Conservation (phyloP, 306 rosid species). For the Vigna angularis region DNA sequence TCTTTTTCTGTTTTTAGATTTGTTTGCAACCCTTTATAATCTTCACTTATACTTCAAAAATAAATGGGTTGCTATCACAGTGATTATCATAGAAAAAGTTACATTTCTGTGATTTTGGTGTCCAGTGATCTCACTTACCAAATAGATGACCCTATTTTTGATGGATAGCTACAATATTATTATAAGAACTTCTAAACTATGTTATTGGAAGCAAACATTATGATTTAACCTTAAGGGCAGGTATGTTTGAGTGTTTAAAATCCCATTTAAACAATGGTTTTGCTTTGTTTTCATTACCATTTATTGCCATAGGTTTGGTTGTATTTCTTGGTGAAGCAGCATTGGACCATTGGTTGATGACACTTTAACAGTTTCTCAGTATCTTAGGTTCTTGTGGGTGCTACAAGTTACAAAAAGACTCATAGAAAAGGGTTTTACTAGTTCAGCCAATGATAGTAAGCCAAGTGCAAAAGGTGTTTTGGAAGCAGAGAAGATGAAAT, state of each 20-base stretch:
- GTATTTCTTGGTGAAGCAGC: too few relatives aligned
- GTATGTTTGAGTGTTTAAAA: neutral
- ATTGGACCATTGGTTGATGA: too few relatives aligned
- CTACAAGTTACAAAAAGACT: too few relatives aligned
- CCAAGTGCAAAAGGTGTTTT: too few relatives aligned
- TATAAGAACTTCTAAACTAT: neutral
- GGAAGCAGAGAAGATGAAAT: too few relatives aligned
- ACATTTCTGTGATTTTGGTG: conserved; percentile 44
- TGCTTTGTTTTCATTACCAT: neutral
- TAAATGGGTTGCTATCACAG: conserved; percentile 69
- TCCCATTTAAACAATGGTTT: neutral
- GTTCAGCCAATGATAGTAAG: too few relatives aligned
- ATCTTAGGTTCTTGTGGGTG: too few relatives aligned
- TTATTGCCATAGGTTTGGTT: too few relatives aligned
- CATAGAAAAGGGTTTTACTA: too few relatives aligned
- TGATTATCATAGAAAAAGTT: conserved; percentile 55
- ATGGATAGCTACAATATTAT: neutral
- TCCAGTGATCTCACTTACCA: conserved; percentile 46
- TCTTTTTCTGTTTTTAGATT: conserved; percentile 89
- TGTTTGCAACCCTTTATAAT: conserved; percentile 55
- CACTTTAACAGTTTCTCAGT: too few relatives aligned
- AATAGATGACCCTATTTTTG: conserved; percentile 45
- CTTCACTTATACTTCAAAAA: conserved; percentile 56
- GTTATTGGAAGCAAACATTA: neutral
- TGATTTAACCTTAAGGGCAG: neutral